phyloP scores from a whole-genome alignment of 2,329 filamentous ascomycete genomes.

The Geosmithia morbida region DNA sequence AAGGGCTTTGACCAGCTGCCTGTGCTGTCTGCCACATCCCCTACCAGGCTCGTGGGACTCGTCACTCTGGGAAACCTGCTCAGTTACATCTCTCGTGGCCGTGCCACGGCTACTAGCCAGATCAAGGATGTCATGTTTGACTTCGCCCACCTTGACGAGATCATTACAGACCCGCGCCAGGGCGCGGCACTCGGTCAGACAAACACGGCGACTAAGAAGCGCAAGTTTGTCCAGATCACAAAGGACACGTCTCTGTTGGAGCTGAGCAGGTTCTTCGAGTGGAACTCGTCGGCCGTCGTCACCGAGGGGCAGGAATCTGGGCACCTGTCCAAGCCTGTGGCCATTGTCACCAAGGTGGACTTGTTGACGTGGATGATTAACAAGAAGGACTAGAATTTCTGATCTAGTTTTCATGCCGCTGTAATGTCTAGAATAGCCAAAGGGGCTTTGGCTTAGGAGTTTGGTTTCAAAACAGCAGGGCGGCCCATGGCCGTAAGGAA shows the following conservation, averaged over 20 bases:
- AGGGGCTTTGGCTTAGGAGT: background rate
- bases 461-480: background rate
- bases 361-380: constrained; percentile 84
- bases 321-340: constrained; percentile 60
- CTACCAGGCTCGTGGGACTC: constrained; percentile 68
- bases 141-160: constrained; percentile 75
- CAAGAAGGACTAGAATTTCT: constrained; percentile 20
- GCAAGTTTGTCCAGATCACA: constrained; percentile 88
- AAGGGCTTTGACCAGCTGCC: constrained; percentile 97
- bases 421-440: background rate
- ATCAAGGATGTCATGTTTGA: constrained; percentile 94
- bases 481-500: too few relatives aligned
- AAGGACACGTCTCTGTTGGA: constrained; percentile 71
- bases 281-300: constrained; percentile 92
- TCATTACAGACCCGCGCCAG: constrained; percentile 74
- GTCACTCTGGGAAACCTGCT: constrained; percentile 92
- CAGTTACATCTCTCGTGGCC: constrained; percentile 73
- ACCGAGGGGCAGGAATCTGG: constrained; percentile 41
- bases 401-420: background rate
- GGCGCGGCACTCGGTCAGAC: constrained; percentile 26
- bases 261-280: constrained; percentile 89
- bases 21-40: constrained; percentile 52
- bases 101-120: constrained; percentile 56
- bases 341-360: constrained; percentile 94
- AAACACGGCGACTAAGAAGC: constrained; percentile 25